Conservation (phyloP, 768 basidiomycete genomes). For the Boletus insuetus region DNA sequence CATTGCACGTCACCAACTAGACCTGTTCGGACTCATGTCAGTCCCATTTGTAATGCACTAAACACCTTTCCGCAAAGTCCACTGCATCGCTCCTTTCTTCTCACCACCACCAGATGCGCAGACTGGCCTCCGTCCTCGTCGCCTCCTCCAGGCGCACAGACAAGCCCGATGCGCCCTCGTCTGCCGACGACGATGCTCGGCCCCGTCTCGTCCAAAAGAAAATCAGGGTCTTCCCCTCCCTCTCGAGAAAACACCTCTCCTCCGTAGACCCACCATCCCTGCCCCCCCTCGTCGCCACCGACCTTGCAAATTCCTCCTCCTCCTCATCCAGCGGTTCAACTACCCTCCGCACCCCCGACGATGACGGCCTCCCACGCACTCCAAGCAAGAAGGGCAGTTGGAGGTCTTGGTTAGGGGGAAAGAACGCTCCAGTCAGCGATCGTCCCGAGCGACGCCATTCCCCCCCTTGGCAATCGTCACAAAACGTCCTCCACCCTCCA, state of each 20-base stretch:
- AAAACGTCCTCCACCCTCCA: slow-evolving; percentile 20
- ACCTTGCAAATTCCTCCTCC: slow-evolving; percentile 52
- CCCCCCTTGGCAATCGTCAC: slow-evolving; percentile 32
- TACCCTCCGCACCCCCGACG: slow-evolving; percentile 57
- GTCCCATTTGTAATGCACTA: slow-evolving; percentile 38
- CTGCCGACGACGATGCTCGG: slow-evolving; percentile 11
- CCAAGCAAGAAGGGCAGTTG: slow-evolving; percentile 48
- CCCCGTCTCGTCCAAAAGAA: slow-evolving; percentile 22
- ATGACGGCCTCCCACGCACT: slow-evolving; percentile 41
- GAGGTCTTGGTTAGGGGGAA: slow-evolving; percentile 54
- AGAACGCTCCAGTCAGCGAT: slow-evolving; percentile 30
- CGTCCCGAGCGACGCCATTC: slow-evolving; percentile 24
- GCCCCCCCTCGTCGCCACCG: slow-evolving; percentile 23
- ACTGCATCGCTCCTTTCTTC: slow-evolving; percentile 19
- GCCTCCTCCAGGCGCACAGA: slow-evolving; percentile 35
- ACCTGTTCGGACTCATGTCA: slow-evolving; percentile 9
- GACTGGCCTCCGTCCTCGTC: slow-evolving; percentile 61
- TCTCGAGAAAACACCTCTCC: slow-evolving; percentile 27
- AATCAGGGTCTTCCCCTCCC: slow-evolving; percentile 23
- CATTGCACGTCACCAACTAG: background rate
- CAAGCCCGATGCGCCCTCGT: slow-evolving; percentile 22
- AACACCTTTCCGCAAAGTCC: slow-evolving; percentile 12
- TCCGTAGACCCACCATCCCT: slow-evolving; percentile 13
- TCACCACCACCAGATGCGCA: slow-evolving; percentile 50
- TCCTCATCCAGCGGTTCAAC: slow-evolving; percentile 59